Evolutionary conservation across 1,139 yeast species (phyloP), one percentile per base, ranked within the genome.

Genomic region (Candida labiduridarum): DNA sequence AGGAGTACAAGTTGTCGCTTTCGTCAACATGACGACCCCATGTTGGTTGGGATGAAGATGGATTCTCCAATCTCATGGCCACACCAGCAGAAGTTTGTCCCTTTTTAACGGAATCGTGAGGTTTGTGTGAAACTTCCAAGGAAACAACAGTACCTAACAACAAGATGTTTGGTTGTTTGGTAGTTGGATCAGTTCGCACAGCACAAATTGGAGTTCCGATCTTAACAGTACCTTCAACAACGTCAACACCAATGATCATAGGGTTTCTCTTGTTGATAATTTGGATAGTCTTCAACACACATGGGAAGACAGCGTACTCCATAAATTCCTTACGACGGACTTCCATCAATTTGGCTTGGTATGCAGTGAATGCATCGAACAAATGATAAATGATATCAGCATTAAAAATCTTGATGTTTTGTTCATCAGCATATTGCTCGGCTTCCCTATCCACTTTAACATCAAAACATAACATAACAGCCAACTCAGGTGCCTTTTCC

Each of bases 11-110:
- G 50, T 83, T 80, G 68, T 94, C 99, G 57, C 82, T 78, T 71
- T 94, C 99, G 67, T 91, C 97, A 62, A 94, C 96, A 67, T 94
- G 99, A 78, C 99, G 90, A 56, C 99, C 99, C 98, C 98, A 94
- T 15, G 90, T 86, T 52, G 99, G 98, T 74, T 91, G 96, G 56
- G 89, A 94, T 49, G 91, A 80, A 27, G 95, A 85, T 52, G 96
- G 96, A 61, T 91, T 86, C 53, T 94, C 99, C 66, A 94, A 80
- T 79, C 99, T 87, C 87, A 94, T 89, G 55, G 99, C 99, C 56
- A 94, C 98, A 82, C 99, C 99, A 31, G 96, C 97, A 58, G 89
- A 83, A 16, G 98, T 89, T 71, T 89, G 96, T 41, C 97, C 97
- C 80, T 89, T 94, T 76, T 90, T 89, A 46, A 92, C 96, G 36